Conservation (phyloP, 2,329 filamentous ascomycete genomes). For the Trichoderma gracile region DNA sequence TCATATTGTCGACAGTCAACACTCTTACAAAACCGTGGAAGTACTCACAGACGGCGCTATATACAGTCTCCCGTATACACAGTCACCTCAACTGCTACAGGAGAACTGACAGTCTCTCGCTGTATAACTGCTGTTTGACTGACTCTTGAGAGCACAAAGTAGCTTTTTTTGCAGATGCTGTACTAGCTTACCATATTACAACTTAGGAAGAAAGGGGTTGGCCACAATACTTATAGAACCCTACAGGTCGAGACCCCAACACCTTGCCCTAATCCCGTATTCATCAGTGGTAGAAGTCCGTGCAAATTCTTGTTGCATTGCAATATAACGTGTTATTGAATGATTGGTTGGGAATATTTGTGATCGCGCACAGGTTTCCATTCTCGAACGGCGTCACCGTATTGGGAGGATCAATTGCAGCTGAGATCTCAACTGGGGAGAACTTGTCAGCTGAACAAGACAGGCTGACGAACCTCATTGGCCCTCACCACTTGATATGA, state of each 20-base stretch:
- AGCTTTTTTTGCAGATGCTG: too few relatives aligned
- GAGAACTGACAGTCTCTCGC: too few relatives aligned
- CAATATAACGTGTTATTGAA: not conserved
- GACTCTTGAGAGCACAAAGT: too few relatives aligned
- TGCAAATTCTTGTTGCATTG: not conserved
- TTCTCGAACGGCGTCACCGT: not conserved
- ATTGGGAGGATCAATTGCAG: not conserved
- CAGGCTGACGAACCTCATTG: not conserved
- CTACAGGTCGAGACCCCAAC: not conserved
- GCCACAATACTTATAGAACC: not conserved
- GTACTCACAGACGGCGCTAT: too few relatives aligned
- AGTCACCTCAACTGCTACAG: too few relatives aligned
- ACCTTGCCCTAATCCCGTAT: not conserved
- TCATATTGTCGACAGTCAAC: too few relatives aligned
- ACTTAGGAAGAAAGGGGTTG: not conserved
- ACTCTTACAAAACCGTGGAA: too few relatives aligned
- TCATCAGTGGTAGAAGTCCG: not conserved
- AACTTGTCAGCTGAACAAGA: not conserved
- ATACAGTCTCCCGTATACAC: too few relatives aligned
- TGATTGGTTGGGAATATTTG: not conserved
- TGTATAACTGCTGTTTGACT: too few relatives aligned
- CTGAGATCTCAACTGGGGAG: not conserved
- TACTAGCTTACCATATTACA: not conserved
- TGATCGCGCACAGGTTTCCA: not conserved
- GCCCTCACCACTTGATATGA: too few relatives aligned